Base-by-base conservation (phyloP, 208 protist species). In the Vickermania spadyakhi region DNA sequence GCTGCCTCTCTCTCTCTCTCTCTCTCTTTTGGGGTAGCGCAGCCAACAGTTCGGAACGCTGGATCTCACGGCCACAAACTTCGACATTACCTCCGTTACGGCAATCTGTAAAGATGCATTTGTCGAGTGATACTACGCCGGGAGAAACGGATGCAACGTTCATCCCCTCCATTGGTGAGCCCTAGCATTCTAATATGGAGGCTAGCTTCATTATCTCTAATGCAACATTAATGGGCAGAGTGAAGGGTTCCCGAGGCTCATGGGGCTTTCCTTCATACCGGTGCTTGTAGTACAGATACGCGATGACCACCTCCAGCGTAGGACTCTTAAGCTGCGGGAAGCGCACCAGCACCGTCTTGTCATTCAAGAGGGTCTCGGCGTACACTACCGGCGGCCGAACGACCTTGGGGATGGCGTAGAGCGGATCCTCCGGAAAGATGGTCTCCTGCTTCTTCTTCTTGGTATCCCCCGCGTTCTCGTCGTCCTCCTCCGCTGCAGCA, bases 271-370 rank as follows among this genome's bases (percentile, higher is more conserved):
- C 70, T 11, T 91, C 88, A 52, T 93, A 93, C 23, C 70, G 63
- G 53, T 85, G 72, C 58, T 96, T 96, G 71, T 88, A 91, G 65
- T 94, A 85, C 23, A 93, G 60, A 60, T 96, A 96, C 36, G 75
- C 69, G 26, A 96, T 57, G 1, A 91, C 50, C 29, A 73, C 70
- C 22, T 93, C 81, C 11, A 96, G 66, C 26, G 75, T 67, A 26
- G 60, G 51, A 14, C 76, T 66, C n/a, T 56, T 31, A 14, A 78
- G 45, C 14, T 51, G 63, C 0, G 83, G 83, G 60, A 96, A 93
- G 31, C 58, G 7, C 41, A 95, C 74, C 2, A 30, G 28, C 2
- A 79, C 64, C 1, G 66, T 70, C 0, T 67, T 68, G 63, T 82
- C 72, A 11, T 68, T 77, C 29, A 62, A 66, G 18, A 82, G 64